Percentiles rank a stretch among this genome's conserved stretches.
Evolutionary conservation across 75 land plant genomes (phyloP).

Genomic region (Adiantum capillusveneris): DNA sequence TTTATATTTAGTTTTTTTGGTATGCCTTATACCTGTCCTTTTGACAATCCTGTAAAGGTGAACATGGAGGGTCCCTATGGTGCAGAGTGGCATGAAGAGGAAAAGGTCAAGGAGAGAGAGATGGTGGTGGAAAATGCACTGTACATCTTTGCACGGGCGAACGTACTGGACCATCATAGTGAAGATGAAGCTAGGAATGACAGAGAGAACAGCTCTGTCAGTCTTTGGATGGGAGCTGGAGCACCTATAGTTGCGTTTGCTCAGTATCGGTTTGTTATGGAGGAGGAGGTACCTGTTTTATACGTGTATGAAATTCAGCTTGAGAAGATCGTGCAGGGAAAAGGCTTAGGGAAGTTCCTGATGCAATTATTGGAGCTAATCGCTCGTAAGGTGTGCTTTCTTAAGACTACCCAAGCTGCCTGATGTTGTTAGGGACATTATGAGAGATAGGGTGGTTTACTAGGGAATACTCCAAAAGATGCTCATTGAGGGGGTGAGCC

Average conservation of each 20-base stretch:
- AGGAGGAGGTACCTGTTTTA: constrained; percentile 85
- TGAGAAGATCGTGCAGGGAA: constrained; percentile 65
- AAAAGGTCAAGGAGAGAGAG: constrained; percentile 83
- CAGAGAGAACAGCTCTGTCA: constrained; percentile 3
- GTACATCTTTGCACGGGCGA: constrained; percentile 52
- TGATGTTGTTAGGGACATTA: no score
- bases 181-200: neutral
- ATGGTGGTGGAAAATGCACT: constrained; percentile 82
- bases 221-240: constrained; percentile 30
- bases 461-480: no score
- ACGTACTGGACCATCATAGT: neutral
- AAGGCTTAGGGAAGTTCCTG: constrained; percentile 84
- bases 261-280: constrained; percentile 78
- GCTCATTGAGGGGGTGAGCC: no score
- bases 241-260: constrained; percentile 76
- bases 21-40: neutral
- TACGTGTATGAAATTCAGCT: constrained; percentile 94
- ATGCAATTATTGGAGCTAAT: constrained; percentile 91
- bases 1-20: no score
- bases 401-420: no score
- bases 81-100: constrained; percentile 75
- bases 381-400: constrained; percentile 64
- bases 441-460: no score
- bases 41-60: constrained; percentile 35
- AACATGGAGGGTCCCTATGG: constrained; percentile 93